Conservation (phyloP, 345 rosid species). For the Pugionium dolabratum region DNA sequence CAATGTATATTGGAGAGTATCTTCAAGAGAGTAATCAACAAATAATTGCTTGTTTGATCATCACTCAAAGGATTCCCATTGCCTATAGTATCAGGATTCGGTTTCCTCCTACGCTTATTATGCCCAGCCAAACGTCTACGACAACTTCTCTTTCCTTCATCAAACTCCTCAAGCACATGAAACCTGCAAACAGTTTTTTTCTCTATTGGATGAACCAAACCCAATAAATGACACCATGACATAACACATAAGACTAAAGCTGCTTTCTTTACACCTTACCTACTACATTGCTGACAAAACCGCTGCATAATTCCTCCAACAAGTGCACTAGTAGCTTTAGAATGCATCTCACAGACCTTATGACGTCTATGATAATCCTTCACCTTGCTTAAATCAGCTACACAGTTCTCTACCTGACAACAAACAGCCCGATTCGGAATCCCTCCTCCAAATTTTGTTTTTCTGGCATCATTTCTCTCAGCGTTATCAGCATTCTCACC, state of each 20-base stretch:
- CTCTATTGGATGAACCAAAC: too few species aligned
- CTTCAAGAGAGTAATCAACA: slow-evolving; percentile 78
- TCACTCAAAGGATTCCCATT: slow-evolving; percentile 60
- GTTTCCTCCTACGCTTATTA: slow-evolving; percentile 93
- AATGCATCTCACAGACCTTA: slow-evolving; percentile 96
- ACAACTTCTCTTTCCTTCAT: slow-evolving; percentile 99
- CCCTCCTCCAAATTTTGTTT: slow-evolving; percentile 59
- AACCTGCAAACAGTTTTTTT: slow-evolving; percentile 52
- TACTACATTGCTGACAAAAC: slow-evolving; percentile 99
- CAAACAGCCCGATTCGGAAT: slow-evolving; percentile 60
- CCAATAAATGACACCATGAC: too few species aligned
- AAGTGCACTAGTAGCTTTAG: slow-evolving; percentile 82
- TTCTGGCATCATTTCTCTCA: slow-evolving; percentile 4
- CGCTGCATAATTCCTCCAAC: slow-evolving; percentile 97
- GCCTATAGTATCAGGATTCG: slow-evolving; percentile 68
- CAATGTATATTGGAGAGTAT: slow-evolving; percentile 91
- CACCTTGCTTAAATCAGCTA: slow-evolving; percentile 83
- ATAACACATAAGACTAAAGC: too few species aligned
- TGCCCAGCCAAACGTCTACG: slow-evolving; percentile 99
- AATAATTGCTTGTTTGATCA: slow-evolving; percentile 79
- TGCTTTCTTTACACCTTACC: slow-evolving; percentile 44
- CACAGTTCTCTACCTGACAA: slow-evolving; percentile 92
- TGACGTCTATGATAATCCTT: slow-evolving; percentile 98
- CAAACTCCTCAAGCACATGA: slow-evolving; percentile 96
- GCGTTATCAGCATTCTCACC: too few species aligned